Evolutionary conservation across 2,329 filamentous ascomycete species (phyloP), one percentile per base, ranked within the genome.

Genomic region (Lachnellula arida): DNA sequence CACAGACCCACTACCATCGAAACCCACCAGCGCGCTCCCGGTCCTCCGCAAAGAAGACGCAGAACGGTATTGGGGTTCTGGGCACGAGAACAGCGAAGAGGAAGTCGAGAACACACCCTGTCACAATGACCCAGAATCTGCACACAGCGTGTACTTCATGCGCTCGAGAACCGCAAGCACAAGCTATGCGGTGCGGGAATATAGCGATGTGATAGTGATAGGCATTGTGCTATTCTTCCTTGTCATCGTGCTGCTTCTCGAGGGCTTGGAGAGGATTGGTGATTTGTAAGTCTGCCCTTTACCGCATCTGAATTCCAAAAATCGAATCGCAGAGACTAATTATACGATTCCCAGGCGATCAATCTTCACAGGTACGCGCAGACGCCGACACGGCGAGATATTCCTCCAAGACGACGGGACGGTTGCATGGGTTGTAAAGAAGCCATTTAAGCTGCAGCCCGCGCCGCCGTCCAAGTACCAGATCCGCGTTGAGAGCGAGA

Each of bases 181-280:
- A 5, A 19, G 19, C 8, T 39, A 58, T 40, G 54, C 59, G 11
- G 55, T 54, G 17, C 53, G 62, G 17, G 59, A 64, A 17, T 64
- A 63, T 25, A 63, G 58, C 35, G 67, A 68, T 58, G 50, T 66
- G n/a, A 47, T 68, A 40, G 64, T 67, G 7, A 65, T 68, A 6
- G 65, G 63, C 1, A 64, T 68, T 25, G 67, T 68, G 23, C 25
- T 68, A 1, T 23, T 67, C 2, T 68, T 68, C 42, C 42, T 68
- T 25, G 42, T 55, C 3, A 59, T 62, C 5, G 65, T 68, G 1
- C 55, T 67, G 5, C 51, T 59, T 22, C 37, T 65, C 34, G 66
- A 68, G 40, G 57, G 58, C 3, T 53, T 59, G 22, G 63, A 65
- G 59, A 59, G 55, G 46, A 49, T 60, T 49, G 54, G 55, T 11